phyloP scores from a whole-genome alignment of 2,329 filamentous ascomycete species.

The Davidsoniella australis region DNA sequence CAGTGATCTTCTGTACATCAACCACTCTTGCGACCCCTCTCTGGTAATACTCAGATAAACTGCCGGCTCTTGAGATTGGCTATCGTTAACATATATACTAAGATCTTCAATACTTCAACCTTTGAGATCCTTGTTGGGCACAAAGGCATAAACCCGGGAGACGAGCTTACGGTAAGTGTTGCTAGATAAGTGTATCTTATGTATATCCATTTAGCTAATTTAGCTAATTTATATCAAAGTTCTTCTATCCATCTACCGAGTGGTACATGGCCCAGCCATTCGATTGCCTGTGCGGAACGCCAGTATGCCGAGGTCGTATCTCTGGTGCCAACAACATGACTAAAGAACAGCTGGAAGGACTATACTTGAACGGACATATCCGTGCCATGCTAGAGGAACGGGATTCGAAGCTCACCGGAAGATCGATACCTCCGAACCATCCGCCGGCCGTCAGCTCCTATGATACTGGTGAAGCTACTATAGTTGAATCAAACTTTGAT shows the following conservation, averaged over 20 bases:
- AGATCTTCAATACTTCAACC: conserved; percentile 44
- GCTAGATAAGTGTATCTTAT: not conserved
- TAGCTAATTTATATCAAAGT: conserved; percentile 21
- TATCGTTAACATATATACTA: not conserved
- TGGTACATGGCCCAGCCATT: conserved; percentile 61
- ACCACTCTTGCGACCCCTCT: conserved; percentile 50
- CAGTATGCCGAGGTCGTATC: conserved; percentile 43
- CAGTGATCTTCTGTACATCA: conserved; percentile 49
- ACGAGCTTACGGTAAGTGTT: conserved; percentile 37
- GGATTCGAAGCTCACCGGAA: conserved; percentile 9
- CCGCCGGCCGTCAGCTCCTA: conserved; percentile 16
- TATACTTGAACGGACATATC: conserved; percentile 48
- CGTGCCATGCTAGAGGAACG: conserved; percentile 33
- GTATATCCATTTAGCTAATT: not conserved
- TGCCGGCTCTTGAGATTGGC: no score
- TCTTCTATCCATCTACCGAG: conserved; percentile 63
- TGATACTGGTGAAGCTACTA: not conserved
- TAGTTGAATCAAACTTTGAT: not conserved
- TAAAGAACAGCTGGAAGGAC: conserved; percentile 32
- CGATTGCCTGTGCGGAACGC: conserved; percentile 41
- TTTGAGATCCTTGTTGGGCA: conserved; percentile 41
- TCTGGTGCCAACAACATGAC: conserved; percentile 45
- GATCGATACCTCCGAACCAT: conserved; percentile 20
- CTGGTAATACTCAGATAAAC: conserved; percentile 27
- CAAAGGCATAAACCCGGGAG: conserved; percentile 34